Percentiles rank a stretch among this genome's conserved stretches.
Conservation (phyloP, 2,329 filamentous ascomycete genomes). For the Ophiocordyceps sinensis region DNA sequence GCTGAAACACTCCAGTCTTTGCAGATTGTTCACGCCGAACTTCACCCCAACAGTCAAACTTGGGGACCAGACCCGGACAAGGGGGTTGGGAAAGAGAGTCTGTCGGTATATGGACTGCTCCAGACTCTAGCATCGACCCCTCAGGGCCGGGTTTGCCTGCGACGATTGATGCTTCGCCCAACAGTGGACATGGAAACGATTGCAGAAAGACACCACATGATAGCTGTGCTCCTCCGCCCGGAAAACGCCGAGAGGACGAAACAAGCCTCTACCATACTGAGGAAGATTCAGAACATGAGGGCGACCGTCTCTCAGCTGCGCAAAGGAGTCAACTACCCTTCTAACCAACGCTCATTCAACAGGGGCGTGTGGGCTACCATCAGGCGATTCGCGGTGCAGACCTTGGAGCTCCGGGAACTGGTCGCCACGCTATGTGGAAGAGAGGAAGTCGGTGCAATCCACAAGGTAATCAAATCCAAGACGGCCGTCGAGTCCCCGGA, state of each 20-base stretch:
- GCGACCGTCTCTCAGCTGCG: conserved; percentile 53
- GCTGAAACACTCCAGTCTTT: conserved; percentile 66
- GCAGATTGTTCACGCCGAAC: conserved; percentile 72
- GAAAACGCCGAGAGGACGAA: conserved; percentile 48
- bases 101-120: conserved; percentile 77
- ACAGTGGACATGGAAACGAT: conserved; percentile 56
- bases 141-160: conserved; percentile 61
- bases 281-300: conserved; percentile 62
- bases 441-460: conserved; percentile 7
- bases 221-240: conserved; percentile 49
- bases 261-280: conserved; percentile 45
- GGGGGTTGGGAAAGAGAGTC: conserved; percentile 59
- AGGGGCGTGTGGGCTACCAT: conserved; percentile 63
- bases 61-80: conserved; percentile 34
- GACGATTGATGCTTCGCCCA: conserved; percentile 72
- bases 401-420: conserved; percentile 53
- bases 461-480: conserved; percentile 6
- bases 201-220: conserved; percentile 53
- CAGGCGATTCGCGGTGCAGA: conserved; percentile 53
- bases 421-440: conserved; percentile 20
- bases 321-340: conserved; percentile 55
- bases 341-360: conserved; percentile 36
- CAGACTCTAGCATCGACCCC: conserved; percentile 59
- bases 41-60: conserved; percentile 68
- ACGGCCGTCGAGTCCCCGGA: not conserved